Evolutionary conservation across 768 basidiomycete genomes (phyloP).

Genomic region (Hortiboletus flavorubellus): DNA sequence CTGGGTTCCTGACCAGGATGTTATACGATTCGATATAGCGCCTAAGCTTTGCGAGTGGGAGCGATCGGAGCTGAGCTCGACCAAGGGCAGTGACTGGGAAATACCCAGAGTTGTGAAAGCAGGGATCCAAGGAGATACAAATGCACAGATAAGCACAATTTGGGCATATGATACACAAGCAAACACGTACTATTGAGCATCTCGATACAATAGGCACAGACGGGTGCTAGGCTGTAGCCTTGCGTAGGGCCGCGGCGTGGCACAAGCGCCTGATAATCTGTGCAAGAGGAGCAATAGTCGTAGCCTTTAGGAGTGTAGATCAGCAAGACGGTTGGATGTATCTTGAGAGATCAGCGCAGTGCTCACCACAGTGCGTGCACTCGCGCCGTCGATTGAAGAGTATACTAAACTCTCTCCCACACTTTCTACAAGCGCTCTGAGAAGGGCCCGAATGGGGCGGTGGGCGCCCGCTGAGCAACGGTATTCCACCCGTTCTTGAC

Average conservation of each 20-base stretch:
- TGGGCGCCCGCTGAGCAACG: conserved; percentile 68
- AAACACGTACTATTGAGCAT: conserved; percentile 53
- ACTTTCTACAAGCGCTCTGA: conserved; percentile 57
- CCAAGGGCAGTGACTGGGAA: conserved; percentile 66
- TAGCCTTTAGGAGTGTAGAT: conserved; percentile 45
- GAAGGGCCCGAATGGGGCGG: conserved; percentile 33
- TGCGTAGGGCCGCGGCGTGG: conserved; percentile 49
- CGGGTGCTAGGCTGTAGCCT: conserved; percentile 63
- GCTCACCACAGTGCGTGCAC: conserved; percentile 73
- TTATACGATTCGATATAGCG: conserved; percentile 70
- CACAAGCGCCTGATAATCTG: conserved; percentile 76
- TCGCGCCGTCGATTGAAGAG: conserved; percentile 59
- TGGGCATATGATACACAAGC: neutral
- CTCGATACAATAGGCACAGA: conserved; percentile 76
- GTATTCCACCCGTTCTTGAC: conserved; percentile 46
- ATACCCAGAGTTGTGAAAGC: neutral
- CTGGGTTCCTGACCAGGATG: conserved; percentile 55
- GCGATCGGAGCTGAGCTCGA: conserved; percentile 48
- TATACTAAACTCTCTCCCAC: conserved; percentile 69
- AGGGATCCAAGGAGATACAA: neutral
- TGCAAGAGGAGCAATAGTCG: conserved; percentile 67
- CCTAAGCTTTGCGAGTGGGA: conserved; percentile 61
- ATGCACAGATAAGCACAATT: neutral
- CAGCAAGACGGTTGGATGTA: neutral
- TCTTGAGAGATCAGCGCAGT: conserved; percentile 17